Evolutionary conservation across 257 asterid genomes (phyloP).

Genomic region (Verbascum thapsus): DNA sequence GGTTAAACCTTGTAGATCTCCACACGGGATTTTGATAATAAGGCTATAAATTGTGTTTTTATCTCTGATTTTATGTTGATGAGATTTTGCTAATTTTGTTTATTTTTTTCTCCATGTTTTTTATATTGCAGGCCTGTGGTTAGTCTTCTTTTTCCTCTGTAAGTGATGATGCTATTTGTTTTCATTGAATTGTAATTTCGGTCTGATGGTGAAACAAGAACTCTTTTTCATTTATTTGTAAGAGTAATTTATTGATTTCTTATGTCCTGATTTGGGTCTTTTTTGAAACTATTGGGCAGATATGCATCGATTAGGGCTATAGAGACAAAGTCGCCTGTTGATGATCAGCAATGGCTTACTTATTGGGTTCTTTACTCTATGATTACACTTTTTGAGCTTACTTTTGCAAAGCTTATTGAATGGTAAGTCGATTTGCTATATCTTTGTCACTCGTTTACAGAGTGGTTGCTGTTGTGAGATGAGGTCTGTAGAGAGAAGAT

Average conservation of each 20-base stretch:
- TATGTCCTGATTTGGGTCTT: slow-evolving; percentile 2
- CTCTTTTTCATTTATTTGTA: not conserved
- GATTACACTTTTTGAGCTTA: slow-evolving; percentile 94
- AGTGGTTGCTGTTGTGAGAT: no score
- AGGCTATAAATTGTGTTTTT: no score
- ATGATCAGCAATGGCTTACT: slow-evolving; percentile 99
- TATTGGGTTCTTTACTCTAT: slow-evolving; percentile 97
- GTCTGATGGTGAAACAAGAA: not conserved
- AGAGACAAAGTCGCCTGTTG: slow-evolving; percentile 81
- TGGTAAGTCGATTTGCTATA: slow-evolving; percentile 47
- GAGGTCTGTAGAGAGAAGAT: no score
- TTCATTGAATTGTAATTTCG: no score
- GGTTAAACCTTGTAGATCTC: no score
- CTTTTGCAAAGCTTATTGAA: slow-evolving; percentile 85
- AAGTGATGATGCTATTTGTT: no score
- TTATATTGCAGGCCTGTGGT: slow-evolving; percentile 89
- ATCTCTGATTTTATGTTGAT: not conserved
- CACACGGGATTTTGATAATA: no score
- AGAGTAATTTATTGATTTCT: not conserved
- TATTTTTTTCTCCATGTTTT: slow-evolving; percentile 9
- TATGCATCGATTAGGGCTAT: slow-evolving; percentile 95
- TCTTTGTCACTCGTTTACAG: no score
- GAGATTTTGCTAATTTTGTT: slow-evolving; percentile 20
- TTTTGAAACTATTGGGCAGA: slow-evolving; percentile 44
- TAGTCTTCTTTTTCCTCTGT: slow-evolving; percentile 89